Evolutionary conservation across 352 stramenopile species (phyloP).

Genomic region (Blastocystis sp.): DNA sequence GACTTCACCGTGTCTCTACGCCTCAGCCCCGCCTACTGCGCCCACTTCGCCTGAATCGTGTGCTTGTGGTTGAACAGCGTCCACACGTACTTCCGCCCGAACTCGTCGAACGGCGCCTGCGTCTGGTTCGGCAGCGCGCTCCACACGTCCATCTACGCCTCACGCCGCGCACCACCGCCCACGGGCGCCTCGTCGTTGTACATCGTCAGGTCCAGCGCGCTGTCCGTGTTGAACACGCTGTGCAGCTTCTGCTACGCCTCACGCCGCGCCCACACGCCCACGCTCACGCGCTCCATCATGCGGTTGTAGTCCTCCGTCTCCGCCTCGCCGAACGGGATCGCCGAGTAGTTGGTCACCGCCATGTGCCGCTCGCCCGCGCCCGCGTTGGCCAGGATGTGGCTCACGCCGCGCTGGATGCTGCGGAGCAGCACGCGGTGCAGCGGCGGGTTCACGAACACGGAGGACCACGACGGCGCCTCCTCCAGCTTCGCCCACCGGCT

Average conservation of each 20-base stretch:
- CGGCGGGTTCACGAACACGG: slow-evolving; percentile 1
- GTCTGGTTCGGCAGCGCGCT: neutral
- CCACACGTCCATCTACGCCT: slow-evolving; percentile 12
- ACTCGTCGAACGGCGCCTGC: neutral
- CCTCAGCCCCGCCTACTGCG: neutral
- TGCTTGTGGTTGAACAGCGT: neutral
- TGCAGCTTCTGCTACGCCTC: neutral
- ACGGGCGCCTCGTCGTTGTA: slow-evolving; percentile 47
- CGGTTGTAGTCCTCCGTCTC: neutral
- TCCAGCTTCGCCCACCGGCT: neutral
- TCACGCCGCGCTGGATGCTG: neutral
- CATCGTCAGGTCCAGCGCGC: neutral
- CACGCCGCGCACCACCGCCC: neutral
- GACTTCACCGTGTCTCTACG: neutral
- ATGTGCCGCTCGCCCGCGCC: neutral
- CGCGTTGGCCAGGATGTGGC: neutral
- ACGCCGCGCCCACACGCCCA: neutral
- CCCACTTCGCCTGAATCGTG: neutral
- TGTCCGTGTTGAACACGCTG: slow-evolving; percentile 7
- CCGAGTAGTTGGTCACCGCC: neutral
- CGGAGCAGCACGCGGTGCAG: slow-evolving; percentile 17
- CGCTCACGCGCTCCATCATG: neutral
- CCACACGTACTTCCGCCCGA: neutral
- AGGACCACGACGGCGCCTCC: neutral
- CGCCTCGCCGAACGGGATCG: neutral